Conservation (phyloP, 108 stramenopile species). For the Cyclotella choctawhatcheeana region DNA sequence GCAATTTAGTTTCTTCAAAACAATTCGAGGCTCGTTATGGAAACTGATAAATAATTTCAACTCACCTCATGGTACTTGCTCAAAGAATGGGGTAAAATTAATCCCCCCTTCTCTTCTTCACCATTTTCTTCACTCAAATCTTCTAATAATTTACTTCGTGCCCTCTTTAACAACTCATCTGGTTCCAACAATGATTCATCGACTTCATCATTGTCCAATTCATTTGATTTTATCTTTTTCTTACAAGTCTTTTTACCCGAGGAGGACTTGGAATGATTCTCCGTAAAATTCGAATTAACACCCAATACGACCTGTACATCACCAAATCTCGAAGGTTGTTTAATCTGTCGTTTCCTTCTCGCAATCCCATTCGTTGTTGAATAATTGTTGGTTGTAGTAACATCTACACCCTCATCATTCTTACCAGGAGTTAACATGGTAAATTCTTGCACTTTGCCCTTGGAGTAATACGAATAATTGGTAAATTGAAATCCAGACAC, state of each 20-base stretch:
- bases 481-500: constrained; percentile 10
- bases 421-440: constrained; percentile 7
- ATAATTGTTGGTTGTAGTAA: background rate
- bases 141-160: constrained; percentile 78
- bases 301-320: background rate
- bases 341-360: constrained; percentile 3
- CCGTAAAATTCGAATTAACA: background rate
- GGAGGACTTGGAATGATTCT: too few species aligned
- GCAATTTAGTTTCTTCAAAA: background rate
- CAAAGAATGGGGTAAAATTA: constrained; percentile 82
- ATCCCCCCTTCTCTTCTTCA: constrained; percentile 69
- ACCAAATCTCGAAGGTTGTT: background rate
- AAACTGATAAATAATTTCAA: background rate
- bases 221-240: background rate
- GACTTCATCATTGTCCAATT: constrained; percentile 39
- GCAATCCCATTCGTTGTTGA: background rate
- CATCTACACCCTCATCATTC: background rate
- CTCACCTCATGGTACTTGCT: constrained; percentile 88
- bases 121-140: constrained; percentile 71
- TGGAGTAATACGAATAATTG: constrained; percentile 20
- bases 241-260: background rate
- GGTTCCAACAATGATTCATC: constrained; percentile 68
- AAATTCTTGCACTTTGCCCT: constrained; percentile 11
- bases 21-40: background rate
- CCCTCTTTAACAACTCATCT: constrained; percentile 74